Percentiles rank a stretch among this genome's conserved stretches.
These are phyloP conservation scores for Penicillium ochrochloron DNA, from an alignment of 495 filamentous ascomycete species.

Conservation along the genomic window DNA sequence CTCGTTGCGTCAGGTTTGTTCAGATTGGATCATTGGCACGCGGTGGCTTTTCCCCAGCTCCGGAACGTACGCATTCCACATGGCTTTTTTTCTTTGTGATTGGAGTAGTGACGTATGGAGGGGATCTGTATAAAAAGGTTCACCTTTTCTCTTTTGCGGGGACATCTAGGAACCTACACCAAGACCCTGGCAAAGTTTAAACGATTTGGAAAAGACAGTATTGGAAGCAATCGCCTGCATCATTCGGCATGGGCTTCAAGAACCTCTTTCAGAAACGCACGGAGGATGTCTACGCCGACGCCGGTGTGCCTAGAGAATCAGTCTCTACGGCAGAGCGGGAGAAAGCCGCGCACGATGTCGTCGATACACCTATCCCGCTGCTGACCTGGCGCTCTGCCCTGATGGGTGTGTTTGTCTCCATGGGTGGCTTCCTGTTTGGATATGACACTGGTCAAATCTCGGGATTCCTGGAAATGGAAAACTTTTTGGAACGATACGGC, in stretches of 20 bases:
- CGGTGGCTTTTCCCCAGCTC: neutral
- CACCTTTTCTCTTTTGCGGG: neutral
- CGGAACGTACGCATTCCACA: conserved; percentile 8
- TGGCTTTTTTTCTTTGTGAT: neutral
- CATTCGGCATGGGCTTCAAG: conserved; percentile 24
- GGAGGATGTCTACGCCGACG: conserved; percentile 19
- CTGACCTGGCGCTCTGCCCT: conserved; percentile 45
- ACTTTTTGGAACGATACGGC: conserved; percentile 49
- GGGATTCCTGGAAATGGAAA: conserved; percentile 61
- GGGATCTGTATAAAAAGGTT: neutral
- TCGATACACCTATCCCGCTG: conserved; percentile 40
- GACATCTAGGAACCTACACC: neutral
- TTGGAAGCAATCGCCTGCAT: neutral
- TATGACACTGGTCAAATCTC: conserved; percentile 52
- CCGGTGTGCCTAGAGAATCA: conserved; percentile 24
- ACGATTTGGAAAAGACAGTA: neutral
- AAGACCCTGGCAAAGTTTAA: neutral
- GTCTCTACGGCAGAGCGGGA: conserved; percentile 29
- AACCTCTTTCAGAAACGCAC: conserved; percentile 26
- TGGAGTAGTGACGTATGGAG: conserved; percentile 4
- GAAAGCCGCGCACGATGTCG: conserved; percentile 27
- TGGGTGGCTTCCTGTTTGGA: conserved; percentile 66
- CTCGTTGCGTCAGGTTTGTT: conserved; percentile 11
- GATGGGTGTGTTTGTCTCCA: conserved; percentile 60
- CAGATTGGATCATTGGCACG: conserved; percentile 1